Evolutionary conservation across 306 rosid genomes (phyloP), one percentile per base, ranked within the genome.

Genomic region (Citrullus mucosospermus): DNA sequence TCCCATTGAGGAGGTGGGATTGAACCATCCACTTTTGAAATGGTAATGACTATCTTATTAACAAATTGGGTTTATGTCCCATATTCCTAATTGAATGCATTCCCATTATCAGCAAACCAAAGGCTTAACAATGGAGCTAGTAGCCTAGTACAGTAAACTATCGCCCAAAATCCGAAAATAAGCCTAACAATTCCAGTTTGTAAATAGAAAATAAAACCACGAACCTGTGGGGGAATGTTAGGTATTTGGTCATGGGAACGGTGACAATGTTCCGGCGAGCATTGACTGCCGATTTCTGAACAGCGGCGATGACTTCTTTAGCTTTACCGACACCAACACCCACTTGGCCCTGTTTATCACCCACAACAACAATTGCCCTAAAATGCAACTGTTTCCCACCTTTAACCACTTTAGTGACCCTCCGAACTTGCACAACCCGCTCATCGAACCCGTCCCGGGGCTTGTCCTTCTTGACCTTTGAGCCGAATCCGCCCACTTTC

Each of bases 391-490:
- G 97, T 82, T 92, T 95, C 77, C 99, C 99, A 77, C 99, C 99
- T 70, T 95, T 92, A 1, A 95, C 99, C n/a, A 95, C 99, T 88
- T 95, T 95, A 11, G 96, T 95, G 6, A 95, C 92, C 83, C 99
- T 86, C 61, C 97, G 83, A 25, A 95, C 97, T 81, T 95, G 99
- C 0, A 92, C 92, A 38, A 95, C 96, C 78, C 97, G 88, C 86
- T 95, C 99, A 1, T 92, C 97, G 14, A 95, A 90, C n/a, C 97
- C 99, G 69, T 95, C 99, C 22, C 87, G 78, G 5, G 83, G 6
- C 88, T 90, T 95, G 57, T 88, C 97, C 83, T 86, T 90, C 92
- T 87, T 95, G 68, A 6, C 28, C 20, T 85, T 86, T 1, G 91
- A 87, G 14, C 97, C 91, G 28, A 87, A 84, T 44, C 96, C 97